A percentile compares a stretch with the other conserved stretches of the same genome.
Evolutionary conservation across 257 asterid species (phyloP).

Genomic region (Solanum medicagineum): DNA sequence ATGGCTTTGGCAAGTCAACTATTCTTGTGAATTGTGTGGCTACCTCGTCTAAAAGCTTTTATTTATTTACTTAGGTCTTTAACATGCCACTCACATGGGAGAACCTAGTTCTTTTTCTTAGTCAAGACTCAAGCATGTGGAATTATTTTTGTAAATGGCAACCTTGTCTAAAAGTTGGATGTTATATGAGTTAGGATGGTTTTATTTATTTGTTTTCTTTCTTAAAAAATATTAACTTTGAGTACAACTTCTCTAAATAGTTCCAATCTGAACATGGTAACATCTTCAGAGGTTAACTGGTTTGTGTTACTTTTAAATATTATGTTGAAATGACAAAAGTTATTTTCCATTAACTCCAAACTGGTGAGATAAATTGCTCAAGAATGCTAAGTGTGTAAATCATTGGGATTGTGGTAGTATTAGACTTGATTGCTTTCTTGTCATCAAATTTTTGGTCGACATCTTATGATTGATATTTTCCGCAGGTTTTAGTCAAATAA

Average conservation of each 20-base stretch:
- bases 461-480: background rate
- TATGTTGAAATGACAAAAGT: background rate
- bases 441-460: background rate
- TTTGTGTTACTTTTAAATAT: background rate
- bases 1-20: background rate
- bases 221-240: background rate
- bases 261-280: background rate
- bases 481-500: constrained; percentile 78
- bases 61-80: background rate
- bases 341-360: background rate
- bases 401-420: background rate
- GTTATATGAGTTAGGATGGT: background rate
- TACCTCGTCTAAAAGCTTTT: background rate
- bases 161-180: background rate
- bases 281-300: background rate
- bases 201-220: background rate
- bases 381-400: background rate
- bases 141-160: background rate
- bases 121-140: background rate
- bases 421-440: background rate
- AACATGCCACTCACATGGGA: background rate
- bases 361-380: background rate
- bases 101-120: background rate
- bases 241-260: background rate
- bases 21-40: background rate